Conservation (phyloP, 1,284 basidiomycete species). For the Rhodotorula sp. region DNA sequence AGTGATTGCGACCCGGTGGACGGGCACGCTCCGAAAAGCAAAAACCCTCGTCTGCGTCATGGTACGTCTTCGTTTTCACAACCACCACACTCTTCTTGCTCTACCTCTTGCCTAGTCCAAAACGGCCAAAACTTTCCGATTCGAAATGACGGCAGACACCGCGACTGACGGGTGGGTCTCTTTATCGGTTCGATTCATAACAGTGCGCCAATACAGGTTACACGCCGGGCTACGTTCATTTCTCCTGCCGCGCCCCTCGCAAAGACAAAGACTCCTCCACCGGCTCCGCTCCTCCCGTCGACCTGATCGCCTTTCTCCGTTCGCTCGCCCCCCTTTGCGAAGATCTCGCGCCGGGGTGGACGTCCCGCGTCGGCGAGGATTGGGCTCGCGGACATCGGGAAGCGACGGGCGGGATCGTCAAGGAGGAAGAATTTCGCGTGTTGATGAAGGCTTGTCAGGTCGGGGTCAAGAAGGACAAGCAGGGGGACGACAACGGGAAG, state of each 20-base stretch:
- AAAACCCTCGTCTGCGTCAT: constrained; percentile 50
- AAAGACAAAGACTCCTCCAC: neutral
- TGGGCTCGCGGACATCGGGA: constrained; percentile 51
- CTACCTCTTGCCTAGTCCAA: neutral
- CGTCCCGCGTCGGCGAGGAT: constrained; percentile 49
- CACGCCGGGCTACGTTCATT: constrained; percentile 16
- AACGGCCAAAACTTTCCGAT: too few species aligned
- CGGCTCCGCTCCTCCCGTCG: constrained; percentile 1
- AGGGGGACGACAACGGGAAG: too few species aligned
- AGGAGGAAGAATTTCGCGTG: constrained; percentile 36
- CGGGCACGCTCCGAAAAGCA: constrained; percentile 44
- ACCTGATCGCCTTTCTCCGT: constrained; percentile 31
- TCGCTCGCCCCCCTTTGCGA: constrained; percentile 36
- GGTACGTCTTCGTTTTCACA: constrained; percentile 34
- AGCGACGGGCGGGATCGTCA: constrained; percentile 51
- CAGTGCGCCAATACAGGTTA: constrained; percentile 47
- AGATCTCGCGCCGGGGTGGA: constrained; percentile 41
- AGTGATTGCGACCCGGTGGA: constrained; percentile 51
- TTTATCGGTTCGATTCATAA: too few species aligned
- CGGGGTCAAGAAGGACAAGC: constrained; percentile 24
- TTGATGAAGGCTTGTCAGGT: constrained; percentile 18
- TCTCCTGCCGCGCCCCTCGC: constrained; percentile 19
- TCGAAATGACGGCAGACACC: neutral
- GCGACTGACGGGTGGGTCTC: too few species aligned
- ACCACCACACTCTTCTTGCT: neutral